Conservation (phyloP, 2,329 filamentous ascomycete species). For the Nemania diffusa region DNA sequence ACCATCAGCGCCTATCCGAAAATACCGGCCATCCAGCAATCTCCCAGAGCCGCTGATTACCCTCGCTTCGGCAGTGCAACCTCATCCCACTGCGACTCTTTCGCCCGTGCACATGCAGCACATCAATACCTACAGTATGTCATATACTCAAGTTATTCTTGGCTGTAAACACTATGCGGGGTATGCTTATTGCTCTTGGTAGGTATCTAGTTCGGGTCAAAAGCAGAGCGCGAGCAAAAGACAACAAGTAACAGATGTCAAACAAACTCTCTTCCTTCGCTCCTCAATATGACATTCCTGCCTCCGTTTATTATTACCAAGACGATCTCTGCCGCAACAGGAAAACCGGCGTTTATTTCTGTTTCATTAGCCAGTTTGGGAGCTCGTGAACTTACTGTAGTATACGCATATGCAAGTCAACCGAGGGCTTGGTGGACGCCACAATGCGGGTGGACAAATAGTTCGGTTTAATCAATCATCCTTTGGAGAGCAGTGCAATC, state of each 20-base stretch:
- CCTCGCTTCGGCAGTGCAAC: slow-evolving; percentile 39
- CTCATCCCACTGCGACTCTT: slow-evolving; percentile 14
- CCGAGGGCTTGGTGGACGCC: slow-evolving; percentile 20
- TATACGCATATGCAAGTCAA: slow-evolving; percentile 28
- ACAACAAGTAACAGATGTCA: not conserved
- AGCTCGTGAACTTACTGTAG: not conserved
- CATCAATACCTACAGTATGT: not conserved
- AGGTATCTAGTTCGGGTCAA: not conserved
- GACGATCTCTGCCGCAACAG: slow-evolving; percentile 22
- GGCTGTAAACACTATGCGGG: slow-evolving; percentile 28
- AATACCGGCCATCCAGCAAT: slow-evolving; percentile 36
- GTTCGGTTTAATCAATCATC: not conserved
- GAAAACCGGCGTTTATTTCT: slow-evolving; percentile 17
- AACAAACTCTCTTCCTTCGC: not conserved
- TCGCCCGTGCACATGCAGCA: slow-evolving; percentile 16
- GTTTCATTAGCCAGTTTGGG: slow-evolving; percentile 17
- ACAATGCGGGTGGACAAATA: slow-evolving; percentile 27
- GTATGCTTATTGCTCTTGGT: not conserved
- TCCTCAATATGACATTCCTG: not conserved
- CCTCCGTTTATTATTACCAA: not conserved
- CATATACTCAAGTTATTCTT: slow-evolving; percentile 21
- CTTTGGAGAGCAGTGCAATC: not conserved
- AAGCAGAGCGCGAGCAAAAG: not conserved
- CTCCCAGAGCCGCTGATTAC: slow-evolving; percentile 35
- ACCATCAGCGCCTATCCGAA: slow-evolving; percentile 34